Base-by-base conservation (phyloP, 2,329 filamentous ascomycete genomes). In the Didymella exigua region DNA sequence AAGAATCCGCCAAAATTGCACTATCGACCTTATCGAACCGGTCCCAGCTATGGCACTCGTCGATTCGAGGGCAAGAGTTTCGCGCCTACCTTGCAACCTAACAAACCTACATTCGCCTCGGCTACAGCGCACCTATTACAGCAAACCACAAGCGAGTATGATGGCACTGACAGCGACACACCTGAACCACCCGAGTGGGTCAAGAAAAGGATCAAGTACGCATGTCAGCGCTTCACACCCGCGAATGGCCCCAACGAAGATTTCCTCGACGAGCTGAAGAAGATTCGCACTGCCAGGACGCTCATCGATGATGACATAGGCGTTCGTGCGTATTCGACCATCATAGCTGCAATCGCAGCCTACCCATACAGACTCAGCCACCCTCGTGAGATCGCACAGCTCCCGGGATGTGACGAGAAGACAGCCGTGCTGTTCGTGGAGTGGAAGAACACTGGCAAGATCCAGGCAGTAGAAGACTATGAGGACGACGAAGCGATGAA, bases 351-450 rank as follows among this genome's bases (percentile, higher is more conserved):
- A 0, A 74, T 99, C 16, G 86, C 90, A 3, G 90, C 93, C 0
- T 97, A 97, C 66, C 91, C 93, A 0, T 76, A 85, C 65, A 74
- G 70, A 34, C 70, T 89, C 56, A 76, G 71, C 18, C 77, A 74
- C 18, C 67, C 73, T 1, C 63, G 69, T 5, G 81, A 81, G 61
- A 68, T 83, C 10, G 41, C 74, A 9, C 65, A 66, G 1, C 77
- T 99, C 0, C 93, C 93, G 0, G 90, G 91, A 0, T 97, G 93
- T 69, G 88, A 93, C 36, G 77, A 79, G 40, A 97, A 95, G 72
- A 89, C 95, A 33, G 89, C 89, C 0, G 81, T 84, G 41, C 81
- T 96, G 0, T 97, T 89, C 72, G 80, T 87, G 18, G 89, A 96
- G 70, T 97, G 87, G 82, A 84, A 81, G 47, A 79, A 82, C 53